Evolutionary conservation across 1,284 basidiomycete genomes (phyloP).

Genomic region (Apiotrichum sp.): DNA sequence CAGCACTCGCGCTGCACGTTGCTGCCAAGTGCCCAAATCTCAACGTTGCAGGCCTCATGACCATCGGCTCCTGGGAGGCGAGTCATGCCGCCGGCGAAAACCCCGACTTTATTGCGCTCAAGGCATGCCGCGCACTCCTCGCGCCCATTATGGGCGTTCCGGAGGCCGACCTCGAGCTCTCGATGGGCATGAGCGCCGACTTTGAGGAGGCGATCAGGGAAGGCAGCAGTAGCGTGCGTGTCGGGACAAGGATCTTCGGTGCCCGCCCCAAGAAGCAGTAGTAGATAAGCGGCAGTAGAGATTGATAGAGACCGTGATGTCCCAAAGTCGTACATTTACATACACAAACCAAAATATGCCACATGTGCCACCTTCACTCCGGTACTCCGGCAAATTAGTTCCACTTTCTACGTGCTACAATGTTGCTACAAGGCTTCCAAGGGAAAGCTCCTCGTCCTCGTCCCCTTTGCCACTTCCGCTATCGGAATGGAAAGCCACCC

Average conservation of each 20-base stretch:
- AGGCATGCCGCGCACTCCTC: conserved; percentile 58
- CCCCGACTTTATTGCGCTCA: conserved; percentile 72
- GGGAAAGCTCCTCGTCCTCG: no score
- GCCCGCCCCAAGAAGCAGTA: conserved; percentile 54
- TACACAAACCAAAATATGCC: no score
- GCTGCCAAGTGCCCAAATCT: conserved; percentile 67
- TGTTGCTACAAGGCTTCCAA: no score
- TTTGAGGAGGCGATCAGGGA: conserved; percentile 78
- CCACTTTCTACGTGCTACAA: no score
- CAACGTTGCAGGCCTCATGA: conserved; percentile 83
- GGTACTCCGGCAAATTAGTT: no score
- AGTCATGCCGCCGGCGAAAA: conserved; percentile 65
- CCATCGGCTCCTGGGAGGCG: conserved; percentile 77
- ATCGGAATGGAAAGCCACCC: conserved; percentile 31
- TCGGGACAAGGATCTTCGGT: conserved; percentile 90
- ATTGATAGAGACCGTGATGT: no score
- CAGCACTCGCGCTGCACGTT: conserved; percentile 66
- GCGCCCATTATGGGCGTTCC: conserved; percentile 49
- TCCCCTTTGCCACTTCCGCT: not conserved
- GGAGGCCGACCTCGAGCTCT: conserved; percentile 61
- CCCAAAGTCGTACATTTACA: no score
- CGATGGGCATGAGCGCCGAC: conserved; percentile 98
- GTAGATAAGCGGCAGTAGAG: not conserved
- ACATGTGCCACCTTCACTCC: no score
- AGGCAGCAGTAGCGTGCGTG: conserved; percentile 81